phyloP scores from a whole-genome alignment of 2,329 filamentous ascomycete genomes.

The Xenosphaeropsis pyriputrescens region DNA sequence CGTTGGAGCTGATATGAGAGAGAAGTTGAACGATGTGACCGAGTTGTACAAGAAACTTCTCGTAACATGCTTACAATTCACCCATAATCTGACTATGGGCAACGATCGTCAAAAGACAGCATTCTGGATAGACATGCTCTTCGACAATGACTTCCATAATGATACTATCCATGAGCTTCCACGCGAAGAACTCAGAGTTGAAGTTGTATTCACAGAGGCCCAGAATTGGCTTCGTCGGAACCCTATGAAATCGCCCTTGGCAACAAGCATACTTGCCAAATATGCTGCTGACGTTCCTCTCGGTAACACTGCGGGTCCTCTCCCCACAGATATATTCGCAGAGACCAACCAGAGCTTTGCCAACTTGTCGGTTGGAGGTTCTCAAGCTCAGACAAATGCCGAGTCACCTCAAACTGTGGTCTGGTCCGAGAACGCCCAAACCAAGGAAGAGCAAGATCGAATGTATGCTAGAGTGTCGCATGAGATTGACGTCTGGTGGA shows the following conservation, averaged over 20 bases:
- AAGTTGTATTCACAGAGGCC: constrained; percentile 43
- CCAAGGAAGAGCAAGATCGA: constrained; percentile 40
- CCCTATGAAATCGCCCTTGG: constrained; percentile 40
- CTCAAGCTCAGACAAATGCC: neutral
- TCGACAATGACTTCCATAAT: constrained; percentile 38
- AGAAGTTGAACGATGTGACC: constrained; percentile 45
- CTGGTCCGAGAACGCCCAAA: constrained; percentile 18
- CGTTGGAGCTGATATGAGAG: constrained; percentile 40
- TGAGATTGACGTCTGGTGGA: constrained; percentile 53
- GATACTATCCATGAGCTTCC: constrained; percentile 35
- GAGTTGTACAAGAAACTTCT: constrained; percentile 53
- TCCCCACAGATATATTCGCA: constrained; percentile 14
- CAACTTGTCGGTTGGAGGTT: neutral
- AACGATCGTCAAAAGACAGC: constrained; percentile 57
- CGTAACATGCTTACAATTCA: constrained; percentile 50
- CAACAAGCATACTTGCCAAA: constrained; percentile 35
- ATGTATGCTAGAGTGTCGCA: constrained; percentile 45
- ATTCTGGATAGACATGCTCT: constrained; percentile 52
- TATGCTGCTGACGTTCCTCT: constrained; percentile 25
- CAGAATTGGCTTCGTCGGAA: constrained; percentile 49
- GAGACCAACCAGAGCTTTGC: neutral
- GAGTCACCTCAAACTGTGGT: constrained; percentile 14
- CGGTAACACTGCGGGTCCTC: constrained; percentile 12
- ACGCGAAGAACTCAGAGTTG: constrained; percentile 31
- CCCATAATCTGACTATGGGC: constrained; percentile 55